These are phyloP conservation scores for Colletotrichum neosansevieriae DNA, from an alignment of 2,329 filamentous ascomycete species.

Conservation along the genomic window DNA sequence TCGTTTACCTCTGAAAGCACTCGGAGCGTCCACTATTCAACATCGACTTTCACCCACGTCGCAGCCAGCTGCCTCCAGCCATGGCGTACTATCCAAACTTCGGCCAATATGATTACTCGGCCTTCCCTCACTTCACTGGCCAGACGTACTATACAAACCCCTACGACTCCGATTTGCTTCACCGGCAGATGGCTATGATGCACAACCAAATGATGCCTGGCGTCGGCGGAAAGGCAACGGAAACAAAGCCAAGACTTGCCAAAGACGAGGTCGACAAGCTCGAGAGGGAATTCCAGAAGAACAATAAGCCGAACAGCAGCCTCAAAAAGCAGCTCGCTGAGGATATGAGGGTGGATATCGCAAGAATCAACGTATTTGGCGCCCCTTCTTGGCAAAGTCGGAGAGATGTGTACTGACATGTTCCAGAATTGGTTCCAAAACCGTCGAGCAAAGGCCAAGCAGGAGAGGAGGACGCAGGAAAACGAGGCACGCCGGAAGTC, in stretches of 20 bases:
- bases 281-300: slow-evolving; percentile 72
- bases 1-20: slow-evolving; percentile 1
- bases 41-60: slow-evolving; percentile 2
- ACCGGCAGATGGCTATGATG: slow-evolving; percentile 40
- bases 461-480: slow-evolving; percentile 68
- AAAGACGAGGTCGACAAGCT: slow-evolving; percentile 71
- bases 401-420: slow-evolving; percentile 46
- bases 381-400: slow-evolving; percentile 28
- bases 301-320: slow-evolving; percentile 73
- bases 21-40: background rate
- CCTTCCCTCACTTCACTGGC: background rate
- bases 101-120: slow-evolving; percentile 28
- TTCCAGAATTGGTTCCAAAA: slow-evolving; percentile 77
- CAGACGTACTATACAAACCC: slow-evolving; percentile 35
- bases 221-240: slow-evolving; percentile 50
- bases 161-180: slow-evolving; percentile 22
- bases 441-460: slow-evolving; percentile 73
- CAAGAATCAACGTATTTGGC: slow-evolving; percentile 69
- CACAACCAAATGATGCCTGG: slow-evolving; percentile 20
- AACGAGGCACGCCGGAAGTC: slow-evolving; percentile 55
- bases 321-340: slow-evolving; percentile 72
- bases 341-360: slow-evolving; percentile 71
- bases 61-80: background rate
- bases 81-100: slow-evolving; percentile 40
- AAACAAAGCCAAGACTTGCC: slow-evolving; percentile 66